phyloP scores from a whole-genome alignment of 345 rosid species.

The Heritiera littoralis region DNA sequence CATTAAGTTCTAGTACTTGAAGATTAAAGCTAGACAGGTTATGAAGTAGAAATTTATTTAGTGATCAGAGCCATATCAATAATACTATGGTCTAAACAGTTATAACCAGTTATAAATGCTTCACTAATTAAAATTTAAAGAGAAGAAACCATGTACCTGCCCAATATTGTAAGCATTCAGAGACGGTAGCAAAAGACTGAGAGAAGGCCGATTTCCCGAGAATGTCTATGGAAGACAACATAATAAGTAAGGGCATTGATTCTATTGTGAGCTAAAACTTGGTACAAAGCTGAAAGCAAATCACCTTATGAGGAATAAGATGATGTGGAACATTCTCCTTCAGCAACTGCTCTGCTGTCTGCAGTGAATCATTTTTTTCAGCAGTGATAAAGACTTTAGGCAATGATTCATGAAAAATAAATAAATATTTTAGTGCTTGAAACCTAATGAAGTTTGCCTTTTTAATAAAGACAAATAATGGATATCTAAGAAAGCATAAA shows the following conservation, averaged over 20 bases:
- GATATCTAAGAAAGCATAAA: conserved; percentile 10
- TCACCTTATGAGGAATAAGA: conserved; percentile 95
- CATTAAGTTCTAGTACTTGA: background rate
- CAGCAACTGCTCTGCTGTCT: conserved; percentile 86
- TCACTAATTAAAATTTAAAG: background rate
- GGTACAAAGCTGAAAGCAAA: conserved; percentile 13
- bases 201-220: conserved; percentile 89
- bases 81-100: background rate
- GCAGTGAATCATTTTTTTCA: conserved; percentile 18
- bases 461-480: background rate
- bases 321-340: conserved; percentile 70
- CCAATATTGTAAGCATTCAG: conserved; percentile 79
- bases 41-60: background rate
- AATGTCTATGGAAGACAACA: conserved; percentile 58
- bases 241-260: conserved; percentile 13
- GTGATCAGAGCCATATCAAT: background rate
- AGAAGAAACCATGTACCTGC: conserved; percentile 53
- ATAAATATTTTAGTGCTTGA: background rate
- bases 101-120: background rate
- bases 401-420: background rate
- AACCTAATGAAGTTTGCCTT: background rate
- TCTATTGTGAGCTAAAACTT: background rate
- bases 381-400: background rate
- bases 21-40: conserved; percentile 1
- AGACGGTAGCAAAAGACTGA: conserved; percentile 83